Base-by-base conservation (phyloP, 257 asterid species). In the Solanum tarapatanum region DNA sequence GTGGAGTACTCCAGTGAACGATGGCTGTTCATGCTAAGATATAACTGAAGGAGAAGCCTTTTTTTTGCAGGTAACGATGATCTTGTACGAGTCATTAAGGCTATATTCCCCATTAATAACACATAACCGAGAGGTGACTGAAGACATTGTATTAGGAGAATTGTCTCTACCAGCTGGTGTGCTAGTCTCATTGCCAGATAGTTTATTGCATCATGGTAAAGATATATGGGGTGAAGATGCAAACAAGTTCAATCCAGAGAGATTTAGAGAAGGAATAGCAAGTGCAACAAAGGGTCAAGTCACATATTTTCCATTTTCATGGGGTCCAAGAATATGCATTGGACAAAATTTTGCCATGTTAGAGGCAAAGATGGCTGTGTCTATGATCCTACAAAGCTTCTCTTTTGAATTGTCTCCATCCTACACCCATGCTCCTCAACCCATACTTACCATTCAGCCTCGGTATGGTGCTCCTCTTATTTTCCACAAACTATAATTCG, bases 321-420 rank as follows among this genome's bases (percentile, higher is more conserved):
- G 92, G 91, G 93, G 93, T 16, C 93, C 93, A 6, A 69, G 93
- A 66, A 88, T 89, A 30, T 91, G 93, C 30, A 89, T 91, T n/a
- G 93, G 91, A 23, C 90, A 86, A 26, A 87, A 89, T 82, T 91
- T 89, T 66, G 84, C 91, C 8, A 74, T 87, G 88, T 11, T 88
- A 35, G 93, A 91, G n/a, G 91, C 91, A 11, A 91, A 86, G 86
- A 6, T 91, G 84, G 87, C 90, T 6, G 3, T 91, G 76, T 74
- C 88, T 62, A 91, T 91, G 93, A 89, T 91, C 70, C 88, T 91
- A 21, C 91, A 89, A 68, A 69, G 70, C 8, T 89, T 89, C 55
- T 86, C 90, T 28, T 89, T 91, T 23, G 77, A 91, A 39, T 86
- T 91, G 23, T 88, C 93, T 10, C 90, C 89, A 23, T 91, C 91